Conservation (phyloP, 768 basidiomycete species). For the Cytidiella melzeri region DNA sequence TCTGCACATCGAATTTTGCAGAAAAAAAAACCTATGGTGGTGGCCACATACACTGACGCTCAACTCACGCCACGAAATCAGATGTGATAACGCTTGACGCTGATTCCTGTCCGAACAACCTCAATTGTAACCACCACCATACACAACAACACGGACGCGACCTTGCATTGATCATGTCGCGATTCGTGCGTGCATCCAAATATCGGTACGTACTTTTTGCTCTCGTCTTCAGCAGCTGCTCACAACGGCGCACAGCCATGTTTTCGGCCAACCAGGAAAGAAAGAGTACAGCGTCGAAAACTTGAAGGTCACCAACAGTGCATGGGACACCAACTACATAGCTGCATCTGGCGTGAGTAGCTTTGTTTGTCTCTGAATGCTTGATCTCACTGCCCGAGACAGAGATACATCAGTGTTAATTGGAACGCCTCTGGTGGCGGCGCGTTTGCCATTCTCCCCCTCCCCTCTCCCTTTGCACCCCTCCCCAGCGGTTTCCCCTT, state of each 20-base stretch:
- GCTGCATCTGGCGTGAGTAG: slow-evolving; percentile 73
- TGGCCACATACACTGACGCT: too few species aligned
- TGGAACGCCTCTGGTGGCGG: slow-evolving; percentile 92
- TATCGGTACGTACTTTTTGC: slow-evolving; percentile 12
- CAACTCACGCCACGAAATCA: too few species aligned
- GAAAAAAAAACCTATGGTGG: too few species aligned
- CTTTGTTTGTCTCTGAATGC: slow-evolving; percentile 3
- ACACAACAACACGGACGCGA: too few species aligned
- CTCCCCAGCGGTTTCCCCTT: slow-evolving; percentile 49
- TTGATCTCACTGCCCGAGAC: slow-evolving; percentile 3
- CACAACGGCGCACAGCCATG: slow-evolving; percentile 59
- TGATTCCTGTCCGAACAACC: too few species aligned
- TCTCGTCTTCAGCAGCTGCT: too few species aligned
- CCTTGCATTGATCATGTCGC: too few species aligned
- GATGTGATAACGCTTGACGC: too few species aligned
- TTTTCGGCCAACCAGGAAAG: slow-evolving; percentile 85
- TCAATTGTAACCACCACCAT: too few species aligned
- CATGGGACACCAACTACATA: slow-evolving; percentile 95
- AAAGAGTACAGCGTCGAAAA: slow-evolving; percentile 80
- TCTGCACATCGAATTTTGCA: too few species aligned
- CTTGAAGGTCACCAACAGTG: slow-evolving; percentile 81
- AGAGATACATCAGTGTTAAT: slow-evolving; percentile 80
- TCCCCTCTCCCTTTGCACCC: slow-evolving; percentile 63
- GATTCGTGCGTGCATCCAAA: slow-evolving; percentile 17
- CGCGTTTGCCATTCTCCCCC: slow-evolving; percentile 90